phyloP scores from a whole-genome alignment of 106 monocot genomes.

The Posidonia australis region DNA sequence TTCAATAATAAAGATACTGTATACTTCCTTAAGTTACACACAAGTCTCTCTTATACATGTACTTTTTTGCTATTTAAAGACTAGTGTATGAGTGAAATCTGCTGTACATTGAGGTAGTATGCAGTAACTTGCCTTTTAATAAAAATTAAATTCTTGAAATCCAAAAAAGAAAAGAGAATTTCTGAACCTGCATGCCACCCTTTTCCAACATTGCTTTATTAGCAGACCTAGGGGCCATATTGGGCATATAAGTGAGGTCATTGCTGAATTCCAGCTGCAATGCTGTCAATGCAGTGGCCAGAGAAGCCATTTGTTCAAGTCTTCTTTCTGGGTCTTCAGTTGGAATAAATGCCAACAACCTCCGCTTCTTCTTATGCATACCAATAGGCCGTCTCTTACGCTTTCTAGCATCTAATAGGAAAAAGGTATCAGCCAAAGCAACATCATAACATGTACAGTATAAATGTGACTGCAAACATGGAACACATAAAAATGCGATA shows the following conservation, averaged over 20 bases:
- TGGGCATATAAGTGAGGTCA: conserved; percentile 61
- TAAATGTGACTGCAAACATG: no score
- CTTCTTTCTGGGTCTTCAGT: conserved; percentile 39
- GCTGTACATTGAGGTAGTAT: no score
- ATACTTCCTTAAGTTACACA: no score
- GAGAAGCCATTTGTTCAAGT: conserved; percentile 77
- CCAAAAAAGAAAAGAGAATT: neutral
- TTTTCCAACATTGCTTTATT: conserved; percentile 57
- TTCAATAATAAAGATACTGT: no score
- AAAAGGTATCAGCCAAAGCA: neutral
- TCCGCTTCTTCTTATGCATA: conserved; percentile 57
- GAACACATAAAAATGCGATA: no score
- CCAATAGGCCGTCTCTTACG: conserved; percentile 48
- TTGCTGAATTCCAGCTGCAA: conserved; percentile 69
- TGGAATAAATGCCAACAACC: conserved; percentile 59
- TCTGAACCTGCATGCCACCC: conserved; percentile 85
- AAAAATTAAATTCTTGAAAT: neutral
- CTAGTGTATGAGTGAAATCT: no score
- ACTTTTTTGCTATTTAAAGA: no score
- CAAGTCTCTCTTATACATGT: no score
- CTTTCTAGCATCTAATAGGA: conserved; percentile 34
- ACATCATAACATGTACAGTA: neutral
- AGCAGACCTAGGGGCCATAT: conserved; percentile 54
- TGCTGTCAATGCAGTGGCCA: conserved; percentile 70
- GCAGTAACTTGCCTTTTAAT: no score